phyloP scores from a whole-genome alignment of 306 rosid genomes.

The Prosopis cineraria region DNA sequence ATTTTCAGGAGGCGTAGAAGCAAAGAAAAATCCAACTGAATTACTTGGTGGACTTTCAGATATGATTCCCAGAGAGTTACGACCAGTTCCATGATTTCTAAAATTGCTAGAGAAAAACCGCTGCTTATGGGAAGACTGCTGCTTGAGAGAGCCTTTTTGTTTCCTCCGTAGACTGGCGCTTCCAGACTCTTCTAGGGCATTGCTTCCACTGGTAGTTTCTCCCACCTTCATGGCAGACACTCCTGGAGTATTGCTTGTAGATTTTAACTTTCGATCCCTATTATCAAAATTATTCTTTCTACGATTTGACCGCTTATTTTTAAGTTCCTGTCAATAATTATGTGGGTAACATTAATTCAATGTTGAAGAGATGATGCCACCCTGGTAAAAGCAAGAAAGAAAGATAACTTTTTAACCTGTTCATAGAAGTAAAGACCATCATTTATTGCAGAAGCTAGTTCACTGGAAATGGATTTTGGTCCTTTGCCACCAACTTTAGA shows the following conservation, averaged over 20 bases:
- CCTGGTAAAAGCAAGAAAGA: slow-evolving; percentile 11
- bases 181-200: slow-evolving; percentile 60
- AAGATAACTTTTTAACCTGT: slow-evolving; percentile 64
- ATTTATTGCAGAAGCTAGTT: slow-evolving; percentile 87
- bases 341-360: slow-evolving; percentile 24
- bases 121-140: slow-evolving; percentile 69
- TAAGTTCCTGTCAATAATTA: slow-evolving; percentile 68
- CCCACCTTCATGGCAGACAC: slow-evolving; percentile 57
- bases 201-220: slow-evolving; percentile 49
- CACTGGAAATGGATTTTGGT: slow-evolving; percentile 76
- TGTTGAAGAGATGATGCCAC: background rate
- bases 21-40: slow-evolving; percentile 95
- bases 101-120: slow-evolving; percentile 83
- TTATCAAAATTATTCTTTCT: slow-evolving; percentile 67
- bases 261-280: slow-evolving; percentile 63
- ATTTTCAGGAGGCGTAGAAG: slow-evolving; percentile 92
- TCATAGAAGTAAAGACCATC: slow-evolving; percentile 92
- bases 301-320: slow-evolving; percentile 60
- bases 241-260: slow-evolving; percentile 50
- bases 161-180: slow-evolving; percentile 68
- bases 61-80: slow-evolving; percentile 68
- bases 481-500: slow-evolving; percentile 49
- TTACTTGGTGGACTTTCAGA: slow-evolving; percentile 95
- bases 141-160: slow-evolving; percentile 63
- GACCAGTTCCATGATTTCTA: slow-evolving; percentile 75